Conservation (phyloP, 768 basidiomycete species). For the Suillus subaureus region DNA sequence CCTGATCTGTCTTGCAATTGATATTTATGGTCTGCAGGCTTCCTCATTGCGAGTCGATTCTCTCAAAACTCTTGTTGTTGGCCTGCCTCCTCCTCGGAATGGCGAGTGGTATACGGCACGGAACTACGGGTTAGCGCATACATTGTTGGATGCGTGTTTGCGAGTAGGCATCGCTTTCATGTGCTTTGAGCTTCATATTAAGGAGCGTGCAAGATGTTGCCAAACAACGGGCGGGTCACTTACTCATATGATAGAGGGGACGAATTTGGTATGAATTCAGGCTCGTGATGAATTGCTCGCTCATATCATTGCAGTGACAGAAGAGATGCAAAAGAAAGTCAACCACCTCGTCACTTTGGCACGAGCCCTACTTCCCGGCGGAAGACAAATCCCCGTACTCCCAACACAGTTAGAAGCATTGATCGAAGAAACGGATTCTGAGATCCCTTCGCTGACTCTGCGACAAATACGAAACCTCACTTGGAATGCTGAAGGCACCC, state of each 20-base stretch:
- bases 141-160: slow-evolving; percentile 39
- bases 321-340: slow-evolving; percentile 40
- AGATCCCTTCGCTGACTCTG: slow-evolving; percentile 32
- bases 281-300: neutral
- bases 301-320: slow-evolving; percentile 26
- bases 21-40: slow-evolving; percentile 28
- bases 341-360: slow-evolving; percentile 45
- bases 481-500: slow-evolving; percentile 32
- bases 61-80: slow-evolving; percentile 44
- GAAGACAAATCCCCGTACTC: slow-evolving; percentile 32
- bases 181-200: neutral
- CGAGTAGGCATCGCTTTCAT: slow-evolving; percentile 24
- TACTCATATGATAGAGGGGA: slow-evolving; percentile 27
- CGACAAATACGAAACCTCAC: slow-evolving; percentile 42
- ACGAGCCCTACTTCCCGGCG: slow-evolving; percentile 40
- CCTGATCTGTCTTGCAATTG: neutral
- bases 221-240: slow-evolving; percentile 38
- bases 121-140: slow-evolving; percentile 47
- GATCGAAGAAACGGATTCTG: slow-evolving; percentile 35
- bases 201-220: slow-evolving; percentile 39
- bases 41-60: slow-evolving; percentile 45
- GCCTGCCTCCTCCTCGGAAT: slow-evolving; percentile 43
- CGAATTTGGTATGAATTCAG: slow-evolving; percentile 22
- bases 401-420: slow-evolving; percentile 34
- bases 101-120: slow-evolving; percentile 38